phyloP scores from a whole-genome alignment of 1,139 yeast genomes.

The Blastobotrys illinoisensis region DNA sequence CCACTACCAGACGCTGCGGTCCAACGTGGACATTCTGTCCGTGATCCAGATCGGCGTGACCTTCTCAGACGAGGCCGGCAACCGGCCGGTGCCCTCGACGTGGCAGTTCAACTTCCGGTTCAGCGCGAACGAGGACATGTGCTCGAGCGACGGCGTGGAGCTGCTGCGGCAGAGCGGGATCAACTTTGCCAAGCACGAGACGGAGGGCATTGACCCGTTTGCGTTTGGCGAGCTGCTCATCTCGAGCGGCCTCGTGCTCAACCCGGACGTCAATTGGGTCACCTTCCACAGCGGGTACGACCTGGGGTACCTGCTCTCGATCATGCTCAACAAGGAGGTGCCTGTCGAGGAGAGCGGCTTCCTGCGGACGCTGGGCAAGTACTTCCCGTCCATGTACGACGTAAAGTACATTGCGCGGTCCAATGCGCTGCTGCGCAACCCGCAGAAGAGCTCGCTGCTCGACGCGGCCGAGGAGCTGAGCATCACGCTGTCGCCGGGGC shows the following conservation, averaged over 20 bases:
- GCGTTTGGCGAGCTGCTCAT: slow-evolving; percentile 81
- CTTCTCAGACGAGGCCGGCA: slow-evolving; percentile 69
- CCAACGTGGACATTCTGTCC: slow-evolving; percentile 81
- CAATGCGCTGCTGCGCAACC: slow-evolving; percentile 35
- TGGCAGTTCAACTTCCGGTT: slow-evolving; percentile 95
- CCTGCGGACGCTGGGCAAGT: slow-evolving; percentile 61
- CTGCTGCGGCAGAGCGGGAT: slow-evolving; percentile 76
- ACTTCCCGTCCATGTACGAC: slow-evolving; percentile 81
- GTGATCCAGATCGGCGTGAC: slow-evolving; percentile 87
- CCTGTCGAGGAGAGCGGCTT: slow-evolving; percentile 82
- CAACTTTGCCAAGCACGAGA: slow-evolving; percentile 69
- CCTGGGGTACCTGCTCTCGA: slow-evolving; percentile 78
- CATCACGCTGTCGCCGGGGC: slow-evolving; percentile 28
- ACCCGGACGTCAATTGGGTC: slow-evolving; percentile 74
- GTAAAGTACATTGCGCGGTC: slow-evolving; percentile 61
- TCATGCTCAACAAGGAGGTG: slow-evolving; percentile 68
- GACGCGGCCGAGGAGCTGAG: slow-evolving; percentile 48
- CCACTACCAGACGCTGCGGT: slow-evolving; percentile 90
- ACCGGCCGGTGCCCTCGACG: slow-evolving; percentile 68
- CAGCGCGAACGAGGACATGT: slow-evolving; percentile 71
- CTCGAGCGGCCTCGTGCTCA: slow-evolving; percentile 79
- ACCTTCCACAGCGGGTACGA: slow-evolving; percentile 91
- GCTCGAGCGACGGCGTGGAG: slow-evolving; percentile 68
- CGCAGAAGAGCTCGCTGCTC: slow-evolving; percentile 35
- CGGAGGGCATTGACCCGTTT: slow-evolving; percentile 72